phyloP scores from a whole-genome alignment of 495 filamentous ascomycete genomes.

The Echria macrotheca region DNA sequence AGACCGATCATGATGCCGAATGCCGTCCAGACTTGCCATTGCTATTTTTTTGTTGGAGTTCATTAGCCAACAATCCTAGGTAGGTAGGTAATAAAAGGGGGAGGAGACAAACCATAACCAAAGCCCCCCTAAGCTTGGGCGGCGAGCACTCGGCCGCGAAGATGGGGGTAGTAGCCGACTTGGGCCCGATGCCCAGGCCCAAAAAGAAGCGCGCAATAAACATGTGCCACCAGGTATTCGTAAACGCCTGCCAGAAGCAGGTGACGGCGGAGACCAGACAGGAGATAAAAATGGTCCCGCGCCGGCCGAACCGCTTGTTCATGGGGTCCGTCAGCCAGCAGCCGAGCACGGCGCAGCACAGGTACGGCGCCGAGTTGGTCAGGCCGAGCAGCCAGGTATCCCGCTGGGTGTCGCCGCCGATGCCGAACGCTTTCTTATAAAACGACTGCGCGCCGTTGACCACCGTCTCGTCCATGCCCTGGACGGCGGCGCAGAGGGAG shows the following conservation, averaged over 20 bases:
- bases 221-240: conserved; percentile 69
- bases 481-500: conserved; percentile 49
- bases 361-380: conserved; percentile 62
- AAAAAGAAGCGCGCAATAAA: conserved; percentile 67
- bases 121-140: conserved; percentile 66
- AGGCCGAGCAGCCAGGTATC: conserved; percentile 64
- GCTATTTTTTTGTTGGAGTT: conserved; percentile 17
- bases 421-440: conserved; percentile 63
- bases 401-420: conserved; percentile 38
- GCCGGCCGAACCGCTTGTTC: conserved; percentile 73
- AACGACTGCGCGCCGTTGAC: conserved; percentile 73
- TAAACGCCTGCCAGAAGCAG: conserved; percentile 73
- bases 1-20: conserved; percentile 80
- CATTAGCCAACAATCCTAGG: too few species aligned
- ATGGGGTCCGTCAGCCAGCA: conserved; percentile 82
- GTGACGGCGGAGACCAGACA: conserved; percentile 56
- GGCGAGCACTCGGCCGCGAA: conserved; percentile 76
- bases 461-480: conserved; percentile 71
- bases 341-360: conserved; percentile 68
- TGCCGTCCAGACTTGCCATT: conserved; percentile 86
- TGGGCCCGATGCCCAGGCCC: conserved; percentile 75
- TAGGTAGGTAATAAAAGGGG: not conserved
- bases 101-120: conserved; percentile 29
- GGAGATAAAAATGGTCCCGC: conserved; percentile 78
- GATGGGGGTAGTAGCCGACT: conserved; percentile 69